Percentiles rank a stretch among this genome's conserved stretches.
These are phyloP conservation scores for Fagopyrum tataricum DNA, from an alignment of 148 eudicot species.

Conservation along the genomic window DNA sequence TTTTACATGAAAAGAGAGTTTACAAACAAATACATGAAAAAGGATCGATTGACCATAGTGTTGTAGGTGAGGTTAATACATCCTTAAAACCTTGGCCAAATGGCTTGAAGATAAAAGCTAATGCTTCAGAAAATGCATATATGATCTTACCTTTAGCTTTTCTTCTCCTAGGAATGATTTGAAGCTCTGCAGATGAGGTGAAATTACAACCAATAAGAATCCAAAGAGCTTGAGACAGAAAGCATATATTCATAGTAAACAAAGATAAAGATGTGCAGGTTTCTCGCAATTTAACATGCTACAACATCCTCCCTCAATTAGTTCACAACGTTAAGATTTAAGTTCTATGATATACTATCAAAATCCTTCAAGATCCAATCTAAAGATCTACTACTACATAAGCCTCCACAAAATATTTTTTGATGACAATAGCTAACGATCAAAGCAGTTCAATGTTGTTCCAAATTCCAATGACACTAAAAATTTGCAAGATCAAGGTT, in stretches of 20 bases:
- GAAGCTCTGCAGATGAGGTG: slow-evolving; percentile 57
- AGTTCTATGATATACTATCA: background rate
- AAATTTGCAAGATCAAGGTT: background rate
- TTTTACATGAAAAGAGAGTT: no score
- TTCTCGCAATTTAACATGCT: background rate
- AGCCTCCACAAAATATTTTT: background rate
- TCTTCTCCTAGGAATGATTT: slow-evolving; percentile 77
- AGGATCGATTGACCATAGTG: no score
- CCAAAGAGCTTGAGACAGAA: background rate
- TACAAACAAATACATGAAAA: no score
- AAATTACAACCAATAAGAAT: background rate
- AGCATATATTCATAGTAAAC: background rate
- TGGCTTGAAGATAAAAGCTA: background rate
- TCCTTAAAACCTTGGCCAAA: background rate
- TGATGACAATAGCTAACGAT: background rate
- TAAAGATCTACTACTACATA: background rate
- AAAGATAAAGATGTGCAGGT: background rate
- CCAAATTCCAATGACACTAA: background rate
- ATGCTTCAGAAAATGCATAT: background rate
- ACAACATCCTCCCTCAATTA: background rate
- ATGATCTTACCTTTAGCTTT: slow-evolving; percentile 64
- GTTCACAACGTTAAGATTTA: background rate
- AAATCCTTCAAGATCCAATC: background rate
- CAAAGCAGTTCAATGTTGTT: background rate
- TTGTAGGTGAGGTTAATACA: background rate